Base-by-base conservation (phyloP, 139 green algal species). In the Ettlia oleoabundans region DNA sequence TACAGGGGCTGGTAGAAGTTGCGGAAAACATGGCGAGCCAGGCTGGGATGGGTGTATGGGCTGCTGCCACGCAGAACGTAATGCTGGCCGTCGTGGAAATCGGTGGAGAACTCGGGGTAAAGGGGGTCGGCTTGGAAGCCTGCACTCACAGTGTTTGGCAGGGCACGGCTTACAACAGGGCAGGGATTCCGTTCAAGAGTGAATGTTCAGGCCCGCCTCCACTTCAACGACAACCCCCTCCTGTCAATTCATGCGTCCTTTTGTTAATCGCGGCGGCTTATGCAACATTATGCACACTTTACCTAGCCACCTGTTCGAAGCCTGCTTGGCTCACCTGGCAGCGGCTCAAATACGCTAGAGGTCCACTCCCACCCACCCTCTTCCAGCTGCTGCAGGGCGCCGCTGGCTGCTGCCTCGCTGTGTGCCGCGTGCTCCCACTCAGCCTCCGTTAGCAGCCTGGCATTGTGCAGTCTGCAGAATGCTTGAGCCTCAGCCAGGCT, bases 361-460 rank as follows among this genome's bases (percentile, higher is more conserved):
- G 90, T 94, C 90, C 90, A 94, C 42, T 94, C 90, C 89, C 88
- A 94, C 33, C 90, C 90, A n/a, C 28, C 73, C 82, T 5, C 41
- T 37, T 70, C n/a, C 75, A 93, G 66, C 7, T 81, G 40, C 21
- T 65, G 18, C 21, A 82, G 52, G 4, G 26, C 62, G 4, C 47
- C 61, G 0, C 52, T 26, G 5, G 52, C 24, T 10, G 53, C 73
- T 28, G 35, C 77, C 37, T 28, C 26, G 67, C 77, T 53, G 7
- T 19, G 33, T 24, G 53, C 28, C 24, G 37, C 77, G 33, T 64
- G 65, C 37, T 81, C 62, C 33, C 89, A 93, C 79, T 94, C 91
- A 4, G 77, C 40, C 76, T 94, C 90, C 3, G 68, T 94, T 82
- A 94, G 89, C 42, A 94, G 61, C 9, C 90, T 65, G 35, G 37